These are phyloP conservation scores for Penicillium chermesinum DNA, from an alignment of 495 filamentous ascomycete genomes.

Conservation along the genomic window DNA sequence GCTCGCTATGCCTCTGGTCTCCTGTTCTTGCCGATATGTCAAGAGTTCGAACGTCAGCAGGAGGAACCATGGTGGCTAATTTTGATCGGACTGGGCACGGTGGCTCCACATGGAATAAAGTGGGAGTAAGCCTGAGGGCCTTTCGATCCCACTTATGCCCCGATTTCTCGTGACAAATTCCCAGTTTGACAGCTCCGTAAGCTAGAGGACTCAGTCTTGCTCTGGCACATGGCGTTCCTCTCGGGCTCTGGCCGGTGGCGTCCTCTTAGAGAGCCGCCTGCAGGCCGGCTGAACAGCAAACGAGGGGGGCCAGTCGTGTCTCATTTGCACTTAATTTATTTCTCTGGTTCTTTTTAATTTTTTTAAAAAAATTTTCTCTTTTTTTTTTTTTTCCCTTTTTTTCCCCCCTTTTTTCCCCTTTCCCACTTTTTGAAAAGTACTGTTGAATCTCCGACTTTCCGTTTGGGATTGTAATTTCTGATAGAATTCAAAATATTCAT, in stretches of 20 bases:
- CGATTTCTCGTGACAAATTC: not conserved
- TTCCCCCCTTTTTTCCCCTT: too few relatives aligned
- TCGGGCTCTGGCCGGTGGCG: slow-evolving; percentile 4
- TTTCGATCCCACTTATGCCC: not conserved
- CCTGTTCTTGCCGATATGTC: not conserved
- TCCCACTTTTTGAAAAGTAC: too few relatives aligned
- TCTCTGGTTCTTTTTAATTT: not conserved
- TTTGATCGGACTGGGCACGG: slow-evolving; percentile 10
- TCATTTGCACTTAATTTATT: not conserved
- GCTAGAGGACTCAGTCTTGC: not conserved
- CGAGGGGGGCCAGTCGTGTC: slow-evolving; percentile 1
- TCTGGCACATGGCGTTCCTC: not conserved
- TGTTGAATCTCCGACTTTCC: too few relatives aligned
- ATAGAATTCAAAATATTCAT: too few relatives aligned
- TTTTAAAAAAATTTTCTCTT: not conserved
- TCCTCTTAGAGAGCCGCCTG: slow-evolving; percentile 7
- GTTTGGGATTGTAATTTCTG: too few relatives aligned
- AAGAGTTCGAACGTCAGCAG: not conserved
- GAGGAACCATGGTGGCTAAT: slow-evolving; percentile 10
- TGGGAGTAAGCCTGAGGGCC: not conserved
- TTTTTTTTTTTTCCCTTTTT: not conserved
- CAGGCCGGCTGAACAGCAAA: slow-evolving; percentile 1
- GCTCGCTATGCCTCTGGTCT: not conserved
- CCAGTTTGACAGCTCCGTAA: not conserved
- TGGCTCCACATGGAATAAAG: not conserved